Evolutionary conservation across 306 rosid genomes (phyloP).

Genomic region (Astragalus membranaceus): DNA sequence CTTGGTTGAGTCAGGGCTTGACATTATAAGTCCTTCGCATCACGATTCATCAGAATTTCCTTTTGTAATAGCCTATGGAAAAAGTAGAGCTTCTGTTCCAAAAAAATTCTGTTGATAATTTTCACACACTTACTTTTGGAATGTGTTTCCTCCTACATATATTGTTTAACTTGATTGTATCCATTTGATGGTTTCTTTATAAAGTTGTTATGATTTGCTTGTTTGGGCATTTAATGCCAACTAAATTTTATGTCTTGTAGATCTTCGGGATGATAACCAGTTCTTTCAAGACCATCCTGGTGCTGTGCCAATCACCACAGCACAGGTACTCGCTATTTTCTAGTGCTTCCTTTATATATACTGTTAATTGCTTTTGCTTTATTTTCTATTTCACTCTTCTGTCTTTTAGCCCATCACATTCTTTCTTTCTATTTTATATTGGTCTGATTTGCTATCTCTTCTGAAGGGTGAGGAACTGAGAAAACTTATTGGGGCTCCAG

Average conservation of each 20-base stretch:
- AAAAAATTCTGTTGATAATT: background rate
- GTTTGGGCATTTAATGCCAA: constrained; percentile 20
- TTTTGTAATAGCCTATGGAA: background rate
- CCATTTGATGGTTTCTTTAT: background rate
- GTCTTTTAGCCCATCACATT: background rate
- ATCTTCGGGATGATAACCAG: constrained; percentile 88
- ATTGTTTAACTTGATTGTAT: background rate
- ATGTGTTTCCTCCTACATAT: constrained; percentile 1
- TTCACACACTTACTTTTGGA: background rate
- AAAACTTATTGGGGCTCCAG: constrained; percentile 79
- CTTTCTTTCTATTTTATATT: too few species aligned
- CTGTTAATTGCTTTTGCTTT: background rate
- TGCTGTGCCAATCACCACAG: constrained; percentile 81
- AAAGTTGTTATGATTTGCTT: background rate
- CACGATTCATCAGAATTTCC: background rate
- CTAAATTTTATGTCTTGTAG: constrained; percentile 41
- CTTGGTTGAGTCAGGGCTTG: background rate
- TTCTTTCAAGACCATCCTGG: constrained; percentile 83
- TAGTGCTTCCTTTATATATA: background rate
- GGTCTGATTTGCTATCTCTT: constrained; percentile 21
- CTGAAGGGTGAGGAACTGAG: constrained; percentile 87
- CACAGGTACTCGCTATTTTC: constrained; percentile 51
- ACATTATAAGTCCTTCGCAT: background rate
- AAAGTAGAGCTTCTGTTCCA: background rate
- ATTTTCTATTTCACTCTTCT: background rate